Conservation (phyloP, 495 filamentous ascomycete genomes). For the Aspergillus homomorphus region DNA sequence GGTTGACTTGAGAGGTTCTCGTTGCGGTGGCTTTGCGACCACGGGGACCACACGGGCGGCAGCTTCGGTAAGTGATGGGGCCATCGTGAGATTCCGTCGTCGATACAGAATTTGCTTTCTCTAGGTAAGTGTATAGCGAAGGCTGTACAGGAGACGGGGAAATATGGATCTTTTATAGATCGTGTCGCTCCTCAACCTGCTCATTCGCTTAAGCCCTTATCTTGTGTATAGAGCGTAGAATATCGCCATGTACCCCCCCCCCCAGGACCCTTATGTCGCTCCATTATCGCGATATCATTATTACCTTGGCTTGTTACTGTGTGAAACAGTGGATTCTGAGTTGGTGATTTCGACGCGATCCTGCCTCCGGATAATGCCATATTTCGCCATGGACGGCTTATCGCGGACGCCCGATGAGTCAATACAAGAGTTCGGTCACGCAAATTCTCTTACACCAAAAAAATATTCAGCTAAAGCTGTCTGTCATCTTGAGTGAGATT, state of each 20-base stretch:
- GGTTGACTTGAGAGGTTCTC: constrained; percentile 46
- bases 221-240: no score
- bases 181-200: not conserved
- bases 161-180: not conserved
- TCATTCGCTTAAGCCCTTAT: no score
- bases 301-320: no score
- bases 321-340: not conserved
- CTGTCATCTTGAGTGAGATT: no score
- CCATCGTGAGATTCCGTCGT: constrained; percentile 16
- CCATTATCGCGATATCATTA: no score
- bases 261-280: no score
- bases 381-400: not conserved
- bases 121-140: not conserved
- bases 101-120: not conserved
- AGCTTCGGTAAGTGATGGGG: constrained; percentile 24
- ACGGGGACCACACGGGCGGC: constrained; percentile 16
- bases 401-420: not conserved
- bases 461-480: no score
- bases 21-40: constrained; percentile 13
- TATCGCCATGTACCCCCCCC: no score
- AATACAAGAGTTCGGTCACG: not conserved
- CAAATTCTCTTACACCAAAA: no score
- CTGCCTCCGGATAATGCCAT: not conserved
- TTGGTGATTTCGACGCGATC: not conserved
- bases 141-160: not conserved